Evolutionary conservation across 106 monocot genomes (phyloP), one percentile per base, ranked within the genome.

Genomic region (Dendrobium huoshanense): DNA sequence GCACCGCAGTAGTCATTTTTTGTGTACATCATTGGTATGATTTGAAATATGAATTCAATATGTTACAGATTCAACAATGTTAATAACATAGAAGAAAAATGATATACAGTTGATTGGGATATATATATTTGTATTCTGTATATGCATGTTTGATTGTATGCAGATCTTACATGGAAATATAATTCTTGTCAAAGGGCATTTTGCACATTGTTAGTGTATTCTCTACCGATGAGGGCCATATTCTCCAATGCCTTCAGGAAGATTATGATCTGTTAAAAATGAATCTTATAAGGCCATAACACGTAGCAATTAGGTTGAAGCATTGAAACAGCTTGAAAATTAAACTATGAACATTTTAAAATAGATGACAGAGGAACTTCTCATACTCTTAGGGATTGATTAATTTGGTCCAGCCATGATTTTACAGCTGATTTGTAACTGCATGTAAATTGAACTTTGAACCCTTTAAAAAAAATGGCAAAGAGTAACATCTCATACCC

Each of bases 321-420:
- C 70, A 70, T 70, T 70, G 27, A 29, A 70, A 33, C 4, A 15
- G 37, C 70, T 33, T 70, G 11, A 37, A 70, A 24, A 65, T 25
- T 16, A 13, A 70, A 70, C 13, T 70, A 6, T 70, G 29, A 33
- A 70, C 70, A 37, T 70, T 70, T 61, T 70, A 70, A 70, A 70
- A 70, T 70, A 70, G n/a, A 61, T 61, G 61, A 61, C 22, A 61
- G 22, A 19, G 58, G 10, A 70, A 70, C 70, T 37, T 70, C 70
- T 70, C 70, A 70, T 33, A 10, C 37, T 37, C 5, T 37, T 70
- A 13, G 70, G 15, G 37, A 70, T 13, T 70, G 13, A 37, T 70
- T 70, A 70, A 37, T 70, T 70, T 70, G 70, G 31, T 29, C 4
- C 15, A 70, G 16, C 24, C 70, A 70, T 70, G 33, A 33, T 29